Evolutionary conservation across 2,329 filamentous ascomycete genomes (phyloP), one percentile per base, ranked within the genome.

Genomic region (Cercospora nicotianae): DNA sequence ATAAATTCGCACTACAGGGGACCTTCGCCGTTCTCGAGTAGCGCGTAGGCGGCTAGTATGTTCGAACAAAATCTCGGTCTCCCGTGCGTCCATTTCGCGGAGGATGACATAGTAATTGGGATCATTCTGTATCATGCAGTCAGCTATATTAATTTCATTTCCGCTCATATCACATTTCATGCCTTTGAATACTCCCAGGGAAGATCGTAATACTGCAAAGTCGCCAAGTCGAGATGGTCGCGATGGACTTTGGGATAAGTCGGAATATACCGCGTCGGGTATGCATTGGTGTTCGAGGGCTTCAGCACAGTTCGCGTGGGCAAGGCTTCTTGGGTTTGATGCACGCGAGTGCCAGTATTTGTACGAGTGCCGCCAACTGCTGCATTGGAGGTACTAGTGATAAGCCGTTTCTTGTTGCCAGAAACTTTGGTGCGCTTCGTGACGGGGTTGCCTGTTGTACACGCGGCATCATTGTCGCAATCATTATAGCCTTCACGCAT

Each of bases 241-340:
- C 63, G 53, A 26, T 28, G 51, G 30, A 65, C 20, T 48, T 65
- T 65, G 18, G 55, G 55, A 26, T 65, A 65, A 6, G 53, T 65
- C 2, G 63, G 63, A 31, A 18, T 20, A 18, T 8, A 26, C 23
- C 33, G 53, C 48, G 6, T 16, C 6, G 33, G 16, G 18, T 2
- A 45, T 5, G 48, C 20, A 9, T 55, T 16, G 23, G 48, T 0
- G 1, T 28, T 8, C 16, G 48, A 55, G 1, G 48, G 6, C 4
- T 8, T 55, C 2, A 28, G 16, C 48, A 28, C 13, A 28, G 1
- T 26, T 28, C 48, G 48, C 9, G 23, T 33, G 58, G 39, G 39
- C 26, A 13, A n/a, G 33, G 16, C 39, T 31, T 62, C 39, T 12
- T 26, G 39, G 5, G 18, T 36, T 36, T 36, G 55, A n/a, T 36